Base-by-base conservation (phyloP, 2,329 filamentous ascomycete genomes). In the Calonectria fujianensis region DNA sequence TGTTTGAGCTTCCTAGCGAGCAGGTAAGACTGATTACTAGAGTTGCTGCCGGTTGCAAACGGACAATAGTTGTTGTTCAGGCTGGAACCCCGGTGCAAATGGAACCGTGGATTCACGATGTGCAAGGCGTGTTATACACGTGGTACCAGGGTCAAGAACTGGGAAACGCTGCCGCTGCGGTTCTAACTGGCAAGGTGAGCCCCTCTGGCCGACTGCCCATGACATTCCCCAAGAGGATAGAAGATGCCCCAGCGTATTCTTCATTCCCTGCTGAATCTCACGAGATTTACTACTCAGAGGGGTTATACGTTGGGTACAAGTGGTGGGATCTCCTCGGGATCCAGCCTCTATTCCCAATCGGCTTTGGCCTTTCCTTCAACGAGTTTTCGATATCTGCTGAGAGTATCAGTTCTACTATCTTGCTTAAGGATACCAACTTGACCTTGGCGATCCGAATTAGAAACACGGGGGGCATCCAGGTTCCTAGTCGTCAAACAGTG, bases 241-340 rank as follows among this genome's bases (percentile, higher is more conserved):
- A 66, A 9, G 69, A 71, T 9, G 32, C 31, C 13, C 69, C 69
- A 10, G 69, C 69, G 1, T 71, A 41, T 66, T 54, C 35, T 35
- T 71, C 69, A 3, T 71, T 71, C 29, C 69, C 48, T 4, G 69
- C 59, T 4, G 48, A 65, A 29, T n/a, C 4, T 7, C 57, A 20
- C 16, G 59, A 64, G 13, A 52, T 51, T n/a, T 54, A 65, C 48
- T 57, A 71, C 37, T 57, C 59, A 1, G 69, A 71, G 14, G 35
- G 48, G 11, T 11, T 71, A 10, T 71, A 45, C 27, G 69, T 71
- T 6, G 69, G 69, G 7, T 71, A 71, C 48, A 71, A 64, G 48
- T 71, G 59, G 69, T 71, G 69, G 69, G 59, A 65, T 57, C 69
- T 65, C 7, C 18, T 65, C 1, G 59, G 48, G 8, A 71, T 37